A percentile compares a stretch with the other conserved stretches of the same genome.
These are phyloP conservation scores for Rhizopogon vulgaris DNA, from an alignment of 768 basidiomycete genomes.

Conservation along the genomic window DNA sequence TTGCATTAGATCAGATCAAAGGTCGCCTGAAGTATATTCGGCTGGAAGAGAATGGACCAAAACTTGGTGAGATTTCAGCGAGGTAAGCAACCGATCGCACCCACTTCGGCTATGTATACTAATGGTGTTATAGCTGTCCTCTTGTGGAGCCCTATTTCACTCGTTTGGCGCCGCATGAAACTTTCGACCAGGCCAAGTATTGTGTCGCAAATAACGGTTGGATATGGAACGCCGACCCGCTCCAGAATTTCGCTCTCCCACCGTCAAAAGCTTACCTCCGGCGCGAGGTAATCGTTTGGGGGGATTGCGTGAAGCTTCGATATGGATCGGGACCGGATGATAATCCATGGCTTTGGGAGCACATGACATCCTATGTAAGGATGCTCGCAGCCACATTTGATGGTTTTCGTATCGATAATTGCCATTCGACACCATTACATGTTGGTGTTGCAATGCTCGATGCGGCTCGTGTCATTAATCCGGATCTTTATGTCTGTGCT, in stretches of 20 bases:
- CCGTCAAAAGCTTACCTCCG: constrained; percentile 94
- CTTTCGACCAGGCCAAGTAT: constrained; percentile 48
- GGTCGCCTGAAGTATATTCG: constrained; percentile 77
- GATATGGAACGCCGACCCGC: constrained; percentile 96
- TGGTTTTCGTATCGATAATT: constrained; percentile 98
- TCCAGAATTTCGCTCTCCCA: constrained; percentile 87
- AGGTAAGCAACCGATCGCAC: constrained; percentile 10
- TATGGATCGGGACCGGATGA: constrained; percentile 76
- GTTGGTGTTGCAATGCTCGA: constrained; percentile 97
- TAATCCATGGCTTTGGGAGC: constrained; percentile 93
- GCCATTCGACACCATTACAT: constrained; percentile 93
- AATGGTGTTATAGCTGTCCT: constrained; percentile 49
- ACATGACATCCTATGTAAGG: constrained; percentile 82
- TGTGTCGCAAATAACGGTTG: constrained; percentile 97
- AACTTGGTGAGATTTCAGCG: constrained; percentile 70
- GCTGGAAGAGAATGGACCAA: constrained; percentile 79
- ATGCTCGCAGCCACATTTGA: constrained; percentile 80
- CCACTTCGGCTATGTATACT: neutral
- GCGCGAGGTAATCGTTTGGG: constrained; percentile 96
- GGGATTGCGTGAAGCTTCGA: constrained; percentile 96
- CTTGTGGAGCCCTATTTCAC: constrained; percentile 94
- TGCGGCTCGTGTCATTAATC: constrained; percentile 80
- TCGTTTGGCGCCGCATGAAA: constrained; percentile 55
- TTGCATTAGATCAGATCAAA: constrained; percentile 67
- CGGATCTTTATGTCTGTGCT: constrained; percentile 93